Evolutionary conservation across 306 rosid species (phyloP).

Genomic region (Nissolia schottii): DNA sequence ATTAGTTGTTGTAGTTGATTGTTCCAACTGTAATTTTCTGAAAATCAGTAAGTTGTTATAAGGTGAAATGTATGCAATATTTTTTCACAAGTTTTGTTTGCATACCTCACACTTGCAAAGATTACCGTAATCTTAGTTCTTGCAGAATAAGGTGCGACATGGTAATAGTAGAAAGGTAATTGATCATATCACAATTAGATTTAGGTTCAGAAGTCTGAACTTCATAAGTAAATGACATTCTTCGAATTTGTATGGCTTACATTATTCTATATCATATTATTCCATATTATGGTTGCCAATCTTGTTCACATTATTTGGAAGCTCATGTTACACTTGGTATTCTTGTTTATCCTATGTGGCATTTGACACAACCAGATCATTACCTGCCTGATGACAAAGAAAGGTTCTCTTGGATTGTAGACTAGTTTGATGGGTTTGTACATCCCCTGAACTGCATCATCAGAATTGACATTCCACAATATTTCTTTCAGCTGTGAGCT

Average conservation of each 20-base stretch:
- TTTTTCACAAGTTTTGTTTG: neutral
- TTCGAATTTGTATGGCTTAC: neutral
- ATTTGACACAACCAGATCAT: conserved; percentile 7
- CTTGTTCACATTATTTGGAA: neutral
- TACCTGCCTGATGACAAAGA: conserved; percentile 89
- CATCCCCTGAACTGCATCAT: conserved; percentile 42
- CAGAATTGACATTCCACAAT: conserved; percentile 52
- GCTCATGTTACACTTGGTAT: neutral
- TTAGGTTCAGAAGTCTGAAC: neutral
- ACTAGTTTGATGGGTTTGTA: conserved; percentile 73
- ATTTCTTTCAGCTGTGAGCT: conserved; percentile 82
- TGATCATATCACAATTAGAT: neutral
- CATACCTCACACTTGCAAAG: neutral
- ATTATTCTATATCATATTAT: neutral
- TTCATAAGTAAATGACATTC: neutral
- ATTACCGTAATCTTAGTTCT: neutral
- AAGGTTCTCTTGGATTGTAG: conserved; percentile 83
- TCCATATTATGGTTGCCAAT: neutral
- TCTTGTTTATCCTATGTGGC: neutral
- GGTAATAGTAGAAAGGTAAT: neutral
- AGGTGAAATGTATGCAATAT: neutral
- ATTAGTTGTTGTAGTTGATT: neutral
- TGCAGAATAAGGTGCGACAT: neutral
- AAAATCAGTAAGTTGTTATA: neutral
- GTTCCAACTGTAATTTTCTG: neutral